Evolutionary conservation across 805 yeast genomes (phyloP), one percentile per base, ranked within the genome.

Genomic region (Cyberlindnera samutprakarnensis): DNA sequence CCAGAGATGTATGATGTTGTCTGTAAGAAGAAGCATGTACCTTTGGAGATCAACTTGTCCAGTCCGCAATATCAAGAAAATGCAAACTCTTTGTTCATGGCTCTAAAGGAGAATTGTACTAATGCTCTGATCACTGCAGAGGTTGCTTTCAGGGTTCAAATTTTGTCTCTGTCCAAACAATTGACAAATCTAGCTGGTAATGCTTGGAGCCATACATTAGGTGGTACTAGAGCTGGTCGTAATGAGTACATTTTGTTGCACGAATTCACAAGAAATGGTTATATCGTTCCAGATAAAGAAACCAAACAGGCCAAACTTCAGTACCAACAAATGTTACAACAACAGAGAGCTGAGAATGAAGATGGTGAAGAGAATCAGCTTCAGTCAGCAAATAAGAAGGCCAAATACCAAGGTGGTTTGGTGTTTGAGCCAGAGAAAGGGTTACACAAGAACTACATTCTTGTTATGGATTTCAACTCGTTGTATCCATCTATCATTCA

Each of bases 391-490:
- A 70, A 65, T 42, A 73, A 75, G 49, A 81, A 78, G 53, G 78
- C 86, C 13, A 83, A 83, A 51, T 86, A 63, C 54, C 84, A 82
- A 53, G 96, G 96, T 66, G 96, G 98, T 54, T 68, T 86, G 43
- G 98, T 92, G 19, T 85, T 92, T 57, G 98, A 92, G 42, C 98
- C 98, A 1, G 96, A 84, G 49, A 86, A 81, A 53, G 98, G 98
- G 2, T 64, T 92, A 25, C 95, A 90, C 53, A 86, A 85, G 52
- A 81, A 85, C 43, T 84, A 80, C 53, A 72, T 87, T 3, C 61
- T 92, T 41, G 98, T 92, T 15, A 88, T 92, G 97, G 98, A 92
- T 62, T 92, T 92, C 78, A 92, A 92, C 61, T 86, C 96, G 30
- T 70, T 92, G 62, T 92, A 92, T 53, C 98, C 98, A 8, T 84